Evolutionary conservation across 116 monocot genomes (phyloP), one percentile per base, ranked within the genome.

Genomic region (Dioscorea cayenensis): DNA sequence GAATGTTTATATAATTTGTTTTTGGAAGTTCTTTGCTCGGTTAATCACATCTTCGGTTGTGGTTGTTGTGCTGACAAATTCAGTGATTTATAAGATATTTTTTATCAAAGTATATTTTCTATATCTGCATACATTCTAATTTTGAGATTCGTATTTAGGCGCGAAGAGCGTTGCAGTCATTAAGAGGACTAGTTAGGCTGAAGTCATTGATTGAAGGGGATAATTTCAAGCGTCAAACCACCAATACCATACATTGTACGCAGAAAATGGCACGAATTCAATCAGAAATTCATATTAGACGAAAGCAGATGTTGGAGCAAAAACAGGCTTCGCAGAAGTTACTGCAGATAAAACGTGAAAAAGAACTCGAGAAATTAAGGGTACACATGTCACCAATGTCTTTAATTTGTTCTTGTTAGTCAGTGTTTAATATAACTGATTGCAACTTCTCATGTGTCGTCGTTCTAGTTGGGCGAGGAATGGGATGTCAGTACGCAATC

Each of bases 401-500:
- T 55, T 55, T 55, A 55, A 55, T 16, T 5, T 2, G n/a, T 18
- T 51, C 20, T 48, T 37, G 37, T 38, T 17, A 3, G 32, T 32
- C 32, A 4, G 32, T 32, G 32, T 32, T 32, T 32, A 32, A 32
- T 32, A 32, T 32, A 32, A 32, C 4, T 32, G 4, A 32, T 4
- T 2, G 32, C 2, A 2, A 32, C 2, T 32, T 32, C 32, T 32
- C 2, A 4, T 4, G 32, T 36, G 13, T 25, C 72, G 49, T 17
- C 65, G 3, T 59, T n/a, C 12, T 77, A 95, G 91, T 78, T 79
- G 78, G 86, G 83, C 59, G 91, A 86, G 66, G 83, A 86, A 28
- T 95, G 94, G 94, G 88, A 95, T 70, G 86, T 84, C 65, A 90
- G 86, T 77, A 14, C 76, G 28, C 88, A 88, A 64, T 83, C 94